These are phyloP conservation scores for Ampelocalamus luodianensis DNA, from an alignment of 176 grass and related monocot genomes.

Conservation along the genomic window DNA sequence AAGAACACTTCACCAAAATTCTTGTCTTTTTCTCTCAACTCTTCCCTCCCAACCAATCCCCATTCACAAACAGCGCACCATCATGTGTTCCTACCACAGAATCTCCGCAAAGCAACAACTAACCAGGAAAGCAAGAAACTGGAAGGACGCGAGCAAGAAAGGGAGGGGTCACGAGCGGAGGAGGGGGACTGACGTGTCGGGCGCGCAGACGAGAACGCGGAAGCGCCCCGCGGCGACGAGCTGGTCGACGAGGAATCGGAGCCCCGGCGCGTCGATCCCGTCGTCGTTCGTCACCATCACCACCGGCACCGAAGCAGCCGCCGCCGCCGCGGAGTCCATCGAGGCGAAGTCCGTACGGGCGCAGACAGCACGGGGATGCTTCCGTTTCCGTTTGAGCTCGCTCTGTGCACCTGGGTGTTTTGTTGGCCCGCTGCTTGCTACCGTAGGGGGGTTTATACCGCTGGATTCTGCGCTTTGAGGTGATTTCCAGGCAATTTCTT, in stretches of 20 bases:
- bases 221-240: constrained; percentile 72
- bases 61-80: not conserved
- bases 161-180: not conserved
- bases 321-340: constrained; percentile 41
- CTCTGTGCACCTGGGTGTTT: not conserved
- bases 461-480: not conserved
- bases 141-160: not conserved
- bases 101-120: not conserved
- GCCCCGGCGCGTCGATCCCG: constrained; percentile 83
- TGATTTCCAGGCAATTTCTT: not conserved
- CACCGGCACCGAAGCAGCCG: constrained; percentile 25
- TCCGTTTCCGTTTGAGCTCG: constrained; percentile 26
- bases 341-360: not conserved
- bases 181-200: constrained; percentile 56
- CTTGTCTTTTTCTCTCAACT: not conserved
- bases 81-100: not conserved
- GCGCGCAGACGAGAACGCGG: constrained; percentile 88
- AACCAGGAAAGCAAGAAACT: not conserved
- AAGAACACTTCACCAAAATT: not conserved
- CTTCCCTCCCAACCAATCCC: not conserved
- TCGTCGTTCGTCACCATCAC: constrained; percentile 94
- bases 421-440: not conserved
- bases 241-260: constrained; percentile 88
- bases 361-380: not conserved
- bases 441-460: not conserved